Base-by-base conservation (phyloP, 176 grass and related monocot genomes). In the Hordeum marinum region DNA sequence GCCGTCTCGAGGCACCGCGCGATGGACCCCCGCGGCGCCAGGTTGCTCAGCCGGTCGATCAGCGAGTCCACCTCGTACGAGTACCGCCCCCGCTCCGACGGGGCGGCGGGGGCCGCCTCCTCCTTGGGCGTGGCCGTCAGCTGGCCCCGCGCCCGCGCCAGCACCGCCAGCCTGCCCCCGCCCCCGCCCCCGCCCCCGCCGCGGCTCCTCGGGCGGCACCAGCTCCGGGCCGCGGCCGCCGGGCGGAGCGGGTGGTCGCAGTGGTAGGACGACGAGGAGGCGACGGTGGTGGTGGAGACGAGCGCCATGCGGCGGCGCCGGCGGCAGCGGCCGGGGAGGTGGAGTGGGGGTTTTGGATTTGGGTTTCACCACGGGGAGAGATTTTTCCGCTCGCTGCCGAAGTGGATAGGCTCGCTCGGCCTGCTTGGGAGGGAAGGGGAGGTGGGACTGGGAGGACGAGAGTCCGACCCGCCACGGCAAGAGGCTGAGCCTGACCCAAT, bases 1-100 rank as follows among this genome's bases (percentile, higher is more conserved):
- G 89, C 85, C 29, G 81, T 62, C 83, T 98, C 90, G 32, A 98
- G 91, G 87, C 91, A 95, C 3, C 89, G 84, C 20, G 91, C 91
- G 63, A 98, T 95, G 85, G 93, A 95, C 34, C 96, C 96, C 80
- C 93, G 86, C 39, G 96, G 93, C 9, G 96, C 93, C 48, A 98
- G 93, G 83, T 92, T 94, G 83, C 96, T 95, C 55, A 98, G 87
- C 65, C 87, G 73, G 26, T 95, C 77, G 84, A 98, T 98, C 74
- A 98, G 83, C 23, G 91, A 89, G 80, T 95, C 91, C 77, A 95
- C 93, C 85, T 98, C 88, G 87, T 95, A 98, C 24, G 85, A 84
- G 84, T 72, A 84, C 81, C 86, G 88, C 1, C 85, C 85, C 34
- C 85, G 79, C 82, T 50, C 46, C 43, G 13, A 14, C 13, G 45